These are phyloP conservation scores for Daldinia grandis DNA, from an alignment of 495 filamentous ascomycete genomes.

Conservation along the genomic window DNA sequence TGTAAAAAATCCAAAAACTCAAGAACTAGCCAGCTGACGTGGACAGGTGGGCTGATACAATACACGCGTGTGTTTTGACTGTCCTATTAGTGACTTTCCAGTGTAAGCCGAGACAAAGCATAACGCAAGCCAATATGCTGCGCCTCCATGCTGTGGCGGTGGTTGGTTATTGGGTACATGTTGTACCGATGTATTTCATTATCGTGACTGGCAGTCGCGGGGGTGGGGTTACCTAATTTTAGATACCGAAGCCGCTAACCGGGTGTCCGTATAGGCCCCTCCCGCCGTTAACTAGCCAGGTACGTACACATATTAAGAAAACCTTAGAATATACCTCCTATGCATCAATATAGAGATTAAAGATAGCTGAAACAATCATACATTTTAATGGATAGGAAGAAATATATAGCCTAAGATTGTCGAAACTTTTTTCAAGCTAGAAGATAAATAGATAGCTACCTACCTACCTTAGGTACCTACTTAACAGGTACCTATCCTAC, in stretches of 20 bases:
- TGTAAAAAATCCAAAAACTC: neutral
- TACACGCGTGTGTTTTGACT: neutral
- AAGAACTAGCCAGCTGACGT: slow-evolving; percentile 37
- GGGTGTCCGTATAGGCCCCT: neutral
- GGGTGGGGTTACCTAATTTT: slow-evolving; percentile 22
- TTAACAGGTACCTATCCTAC: no score
- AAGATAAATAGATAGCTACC: no score
- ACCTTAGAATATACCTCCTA: no score
- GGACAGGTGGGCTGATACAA: slow-evolving; percentile 33
- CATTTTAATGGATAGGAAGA: no score
- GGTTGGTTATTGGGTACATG: neutral
- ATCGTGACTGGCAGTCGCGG: neutral
- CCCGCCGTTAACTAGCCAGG: neutral
- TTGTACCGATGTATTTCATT: neutral
- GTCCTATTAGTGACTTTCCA: slow-evolving; percentile 7
- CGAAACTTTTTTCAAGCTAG: no score
- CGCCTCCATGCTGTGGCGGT: slow-evolving; percentile 31
- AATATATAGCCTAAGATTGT: no score
- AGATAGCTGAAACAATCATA: no score
- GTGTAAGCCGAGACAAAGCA: slow-evolving; percentile 10
- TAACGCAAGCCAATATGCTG: slow-evolving; percentile 24
- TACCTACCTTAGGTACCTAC: no score
- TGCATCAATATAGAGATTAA: no score
- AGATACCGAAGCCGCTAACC: slow-evolving; percentile 20
- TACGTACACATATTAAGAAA: neutral